Conservation (phyloP, 306 rosid species). For the Styphnolobium japonicum region DNA sequence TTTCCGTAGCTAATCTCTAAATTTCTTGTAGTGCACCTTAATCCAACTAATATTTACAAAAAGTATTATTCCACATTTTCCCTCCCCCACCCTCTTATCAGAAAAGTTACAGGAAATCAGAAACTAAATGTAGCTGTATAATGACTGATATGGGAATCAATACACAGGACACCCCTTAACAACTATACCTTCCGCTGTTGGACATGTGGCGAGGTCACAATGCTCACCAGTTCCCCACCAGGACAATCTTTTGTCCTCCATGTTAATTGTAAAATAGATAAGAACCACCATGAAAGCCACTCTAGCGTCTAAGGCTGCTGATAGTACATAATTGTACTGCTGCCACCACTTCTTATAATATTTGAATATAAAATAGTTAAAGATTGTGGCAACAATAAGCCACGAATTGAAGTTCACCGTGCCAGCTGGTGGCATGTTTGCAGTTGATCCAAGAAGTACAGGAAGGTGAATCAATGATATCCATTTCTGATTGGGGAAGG, state of each 20-base stretch:
- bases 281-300: constrained; percentile 66
- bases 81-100: not conserved
- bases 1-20: too few species aligned
- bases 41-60: not conserved
- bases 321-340: constrained; percentile 64
- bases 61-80: not conserved
- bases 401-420: constrained; percentile 72
- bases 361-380: constrained; percentile 55
- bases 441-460: constrained; percentile 72
- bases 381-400: constrained; percentile 48
- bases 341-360: constrained; percentile 71
- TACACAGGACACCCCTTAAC: constrained; percentile 49
- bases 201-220: constrained; percentile 53
- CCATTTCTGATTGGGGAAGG: constrained; percentile 56
- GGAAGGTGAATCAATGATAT: constrained; percentile 65
- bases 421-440: constrained; percentile 62
- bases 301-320: constrained; percentile 77
- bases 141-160: constrained; percentile 4
- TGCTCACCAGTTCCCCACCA: constrained; percentile 70
- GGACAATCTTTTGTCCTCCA: not conserved
- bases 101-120: not conserved
- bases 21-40: too few species aligned
- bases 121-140: not conserved
- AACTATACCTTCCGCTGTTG: constrained; percentile 57
- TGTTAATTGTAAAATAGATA: constrained; percentile 42